phyloP scores from a whole-genome alignment of 495 filamentous ascomycete species.

The Venustampulla echinocandica region DNA sequence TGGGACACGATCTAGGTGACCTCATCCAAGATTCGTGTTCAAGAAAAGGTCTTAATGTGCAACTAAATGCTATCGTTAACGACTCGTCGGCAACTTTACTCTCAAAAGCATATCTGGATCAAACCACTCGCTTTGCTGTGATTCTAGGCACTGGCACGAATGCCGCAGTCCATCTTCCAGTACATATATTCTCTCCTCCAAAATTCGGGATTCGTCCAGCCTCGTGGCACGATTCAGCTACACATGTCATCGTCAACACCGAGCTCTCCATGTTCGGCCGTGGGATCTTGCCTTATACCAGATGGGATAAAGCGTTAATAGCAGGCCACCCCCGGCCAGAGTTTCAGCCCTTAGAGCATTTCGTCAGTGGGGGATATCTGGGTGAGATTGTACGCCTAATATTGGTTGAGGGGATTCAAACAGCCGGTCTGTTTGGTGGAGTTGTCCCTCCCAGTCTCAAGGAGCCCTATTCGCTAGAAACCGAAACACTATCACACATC shows the following conservation, averaged over 20 bases:
- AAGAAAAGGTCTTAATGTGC: slow-evolving; percentile 38
- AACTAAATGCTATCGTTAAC: slow-evolving; percentile 74
- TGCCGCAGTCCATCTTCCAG: slow-evolving; percentile 44
- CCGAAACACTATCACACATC: slow-evolving; percentile 50
- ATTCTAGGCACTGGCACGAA: slow-evolving; percentile 51
- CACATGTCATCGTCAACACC: slow-evolving; percentile 66
- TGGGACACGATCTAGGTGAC: slow-evolving; percentile 44
- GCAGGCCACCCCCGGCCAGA: slow-evolving; percentile 58
- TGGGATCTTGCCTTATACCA: slow-evolving; percentile 60
- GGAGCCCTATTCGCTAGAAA: slow-evolving; percentile 51
- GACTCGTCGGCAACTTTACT: slow-evolving; percentile 74
- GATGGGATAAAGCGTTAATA: slow-evolving; percentile 62
- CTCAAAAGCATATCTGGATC: slow-evolving; percentile 62
- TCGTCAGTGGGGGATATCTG: slow-evolving; percentile 74
- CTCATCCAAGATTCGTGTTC: slow-evolving; percentile 41
- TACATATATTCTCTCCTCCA: slow-evolving; percentile 38
- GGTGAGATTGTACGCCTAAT: slow-evolving; percentile 71
- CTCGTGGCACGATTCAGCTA: slow-evolving; percentile 47
- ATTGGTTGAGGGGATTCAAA: slow-evolving; percentile 53
- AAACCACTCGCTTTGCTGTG: slow-evolving; percentile 48
- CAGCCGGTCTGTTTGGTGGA: slow-evolving; percentile 46
- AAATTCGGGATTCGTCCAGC: slow-evolving; percentile 44
- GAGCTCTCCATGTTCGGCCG: slow-evolving; percentile 75
- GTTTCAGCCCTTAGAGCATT: slow-evolving; percentile 79
- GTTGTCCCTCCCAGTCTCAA: slow-evolving; percentile 42